phyloP scores from a whole-genome alignment of 2,329 filamentous ascomycete genomes.

The Fusarium compactum region DNA sequence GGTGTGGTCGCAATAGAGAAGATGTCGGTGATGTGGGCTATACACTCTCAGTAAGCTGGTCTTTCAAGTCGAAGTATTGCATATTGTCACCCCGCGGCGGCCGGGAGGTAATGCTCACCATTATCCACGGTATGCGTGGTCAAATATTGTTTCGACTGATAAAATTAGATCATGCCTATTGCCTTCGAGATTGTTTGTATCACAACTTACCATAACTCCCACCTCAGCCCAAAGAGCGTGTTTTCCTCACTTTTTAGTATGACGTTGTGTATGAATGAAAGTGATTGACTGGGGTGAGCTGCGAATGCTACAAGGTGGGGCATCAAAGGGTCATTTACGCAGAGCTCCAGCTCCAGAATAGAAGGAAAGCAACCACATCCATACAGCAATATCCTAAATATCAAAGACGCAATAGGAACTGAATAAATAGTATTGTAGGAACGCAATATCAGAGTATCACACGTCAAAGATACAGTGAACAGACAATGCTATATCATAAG shows the following conservation, averaged over 20 bases:
- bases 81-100: constrained; percentile 39
- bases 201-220: constrained; percentile 46
- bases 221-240: constrained; percentile 5
- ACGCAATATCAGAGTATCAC: too few relatives aligned
- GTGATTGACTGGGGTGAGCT: constrained; percentile 23
- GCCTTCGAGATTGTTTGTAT: not conserved
- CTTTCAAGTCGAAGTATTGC: constrained; percentile 22
- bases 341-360: constrained; percentile 15
- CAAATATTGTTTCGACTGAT: constrained; percentile 96
- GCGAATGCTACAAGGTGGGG: constrained; percentile 35
- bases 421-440: not conserved
- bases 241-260: constrained; percentile 27
- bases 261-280: constrained; percentile 47
- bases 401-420: not conserved
- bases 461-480: not conserved
- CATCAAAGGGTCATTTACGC: constrained; percentile 29
- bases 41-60: constrained; percentile 33
- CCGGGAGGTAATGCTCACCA: constrained; percentile 67
- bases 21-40: constrained; percentile 86
- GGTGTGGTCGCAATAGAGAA: constrained; percentile 84
- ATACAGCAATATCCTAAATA: not conserved
- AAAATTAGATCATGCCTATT: constrained; percentile 9
- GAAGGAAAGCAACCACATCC: constrained; percentile 2
- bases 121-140: constrained; percentile 91
- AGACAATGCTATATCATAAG: not conserved